Evolutionary conservation across 768 basidiomycete genomes (phyloP).

Genomic region (Infundibulicybe gibba): DNA sequence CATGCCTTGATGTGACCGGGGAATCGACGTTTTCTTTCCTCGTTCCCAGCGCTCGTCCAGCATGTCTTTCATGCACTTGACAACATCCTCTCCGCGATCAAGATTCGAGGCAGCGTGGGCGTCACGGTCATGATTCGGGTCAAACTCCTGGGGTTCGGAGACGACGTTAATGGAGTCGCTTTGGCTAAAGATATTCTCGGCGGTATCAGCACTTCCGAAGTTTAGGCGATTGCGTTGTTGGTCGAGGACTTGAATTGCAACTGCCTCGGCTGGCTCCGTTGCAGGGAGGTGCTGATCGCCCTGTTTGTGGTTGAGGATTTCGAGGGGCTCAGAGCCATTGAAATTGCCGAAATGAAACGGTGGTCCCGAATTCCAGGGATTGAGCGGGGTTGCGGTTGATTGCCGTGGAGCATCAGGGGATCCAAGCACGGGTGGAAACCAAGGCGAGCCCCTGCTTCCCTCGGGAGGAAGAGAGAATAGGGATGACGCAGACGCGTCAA

Average conservation of each 20-base stretch:
- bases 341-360: constrained; percentile 66
- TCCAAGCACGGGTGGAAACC: no score
- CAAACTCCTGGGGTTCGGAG: constrained; percentile 61
- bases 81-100: constrained; percentile 21
- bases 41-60: constrained; percentile 10
- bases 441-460: not conserved
- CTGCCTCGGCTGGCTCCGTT: constrained; percentile 50
- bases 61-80: constrained; percentile 18
- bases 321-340: constrained; percentile 42
- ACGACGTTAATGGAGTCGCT: constrained; percentile 29
- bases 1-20: constrained; percentile 1
- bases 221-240: constrained; percentile 47
- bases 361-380: no score
- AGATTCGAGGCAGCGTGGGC: constrained; percentile 48
- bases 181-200: constrained; percentile 52
- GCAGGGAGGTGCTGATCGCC: constrained; percentile 54
- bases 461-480: not conserved
- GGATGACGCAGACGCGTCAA: not conserved
- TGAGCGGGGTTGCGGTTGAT: no score
- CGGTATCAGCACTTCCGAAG: constrained; percentile 64
- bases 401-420: no score
- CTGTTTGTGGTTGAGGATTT: constrained; percentile 54
- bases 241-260: constrained; percentile 47
- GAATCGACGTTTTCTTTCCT: constrained; percentile 1
- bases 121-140: constrained; percentile 54